Percentiles rank a stretch among this genome's conserved stretches.
phyloP scores from a whole-genome alignment of 768 basidiomycete genomes.

The Sutorius australiensis region DNA sequence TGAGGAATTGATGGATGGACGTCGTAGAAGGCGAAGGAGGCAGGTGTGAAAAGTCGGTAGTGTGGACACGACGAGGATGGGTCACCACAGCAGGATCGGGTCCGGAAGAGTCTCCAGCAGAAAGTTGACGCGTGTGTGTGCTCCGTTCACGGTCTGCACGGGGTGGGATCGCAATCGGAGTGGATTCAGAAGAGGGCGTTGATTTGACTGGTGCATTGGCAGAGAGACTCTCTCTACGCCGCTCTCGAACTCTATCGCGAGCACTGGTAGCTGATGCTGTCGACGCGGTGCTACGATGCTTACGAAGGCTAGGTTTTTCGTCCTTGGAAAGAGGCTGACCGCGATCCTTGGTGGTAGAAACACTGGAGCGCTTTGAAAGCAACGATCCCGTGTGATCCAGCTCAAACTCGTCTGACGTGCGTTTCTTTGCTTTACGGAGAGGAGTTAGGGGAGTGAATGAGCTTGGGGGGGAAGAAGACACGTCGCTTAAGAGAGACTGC shows the following conservation, averaged over 20 bases:
- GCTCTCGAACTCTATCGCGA: constrained; percentile 48
- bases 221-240: constrained; percentile 48
- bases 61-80: constrained; percentile 56
- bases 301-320: constrained; percentile 51
- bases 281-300: constrained; percentile 69
- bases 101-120: constrained; percentile 65
- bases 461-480: constrained; percentile 52
- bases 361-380: constrained; percentile 45
- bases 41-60: constrained; percentile 82
- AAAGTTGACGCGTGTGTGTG: constrained; percentile 62
- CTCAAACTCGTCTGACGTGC: constrained; percentile 81
- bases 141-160: constrained; percentile 31
- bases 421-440: constrained; percentile 62
- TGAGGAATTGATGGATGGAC: constrained; percentile 80
- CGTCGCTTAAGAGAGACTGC: constrained; percentile 28
- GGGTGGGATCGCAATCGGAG: constrained; percentile 22
- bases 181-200: constrained; percentile 13
- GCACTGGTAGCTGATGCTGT: constrained; percentile 37
- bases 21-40: constrained; percentile 91
- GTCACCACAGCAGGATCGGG: constrained; percentile 42
- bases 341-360: constrained; percentile 30
- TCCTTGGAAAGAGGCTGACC: constrained; percentile 37
- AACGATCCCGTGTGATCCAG: constrained; percentile 66
- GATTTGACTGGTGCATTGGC: constrained; percentile 39
- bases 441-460: constrained; percentile 46